Evolutionary conservation across 1,139 yeast genomes (phyloP).

Genomic region (Insectozyma bohioensis): DNA sequence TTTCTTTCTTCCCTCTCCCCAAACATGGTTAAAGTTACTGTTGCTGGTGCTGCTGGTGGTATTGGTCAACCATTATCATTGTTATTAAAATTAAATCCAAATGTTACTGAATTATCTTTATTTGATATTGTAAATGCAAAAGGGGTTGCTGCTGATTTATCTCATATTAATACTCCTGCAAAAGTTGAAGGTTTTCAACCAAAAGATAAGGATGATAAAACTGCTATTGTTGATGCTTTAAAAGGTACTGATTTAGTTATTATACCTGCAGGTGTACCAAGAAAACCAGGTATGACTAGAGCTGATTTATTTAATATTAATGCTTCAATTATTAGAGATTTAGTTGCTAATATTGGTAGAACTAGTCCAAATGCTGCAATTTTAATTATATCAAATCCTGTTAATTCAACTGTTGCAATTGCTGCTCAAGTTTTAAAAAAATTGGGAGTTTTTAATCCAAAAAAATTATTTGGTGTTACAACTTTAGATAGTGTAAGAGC

Average conservation of each 20-base stretch:
- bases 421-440: conserved; percentile 69
- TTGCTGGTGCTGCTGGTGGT: conserved; percentile 81
- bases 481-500: conserved; percentile 71
- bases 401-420: conserved; percentile 73
- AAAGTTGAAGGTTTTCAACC: conserved; percentile 58
- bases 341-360: conserved; percentile 58
- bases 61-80: conserved; percentile 77
- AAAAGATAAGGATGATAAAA: conserved; percentile 44
- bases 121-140: conserved; percentile 67
- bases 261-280: conserved; percentile 82
- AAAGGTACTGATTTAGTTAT: conserved; percentile 58
- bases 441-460: conserved; percentile 61
- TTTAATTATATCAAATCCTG: conserved; percentile 72
- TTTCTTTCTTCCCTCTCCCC: no score
- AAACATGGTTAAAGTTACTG: conserved; percentile 72
- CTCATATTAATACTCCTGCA: conserved; percentile 68
- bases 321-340: conserved; percentile 63
- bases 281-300: conserved; percentile 80
- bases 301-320: conserved; percentile 75
- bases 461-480: conserved; percentile 69
- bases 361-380: conserved; percentile 63
- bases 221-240: conserved; percentile 51
- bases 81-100: conserved; percentile 56
- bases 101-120: conserved; percentile 55
- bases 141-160: conserved; percentile 74